phyloP scores from a whole-genome alignment of 164 flowering plant genomes.

The Protea cynaroides region DNA sequence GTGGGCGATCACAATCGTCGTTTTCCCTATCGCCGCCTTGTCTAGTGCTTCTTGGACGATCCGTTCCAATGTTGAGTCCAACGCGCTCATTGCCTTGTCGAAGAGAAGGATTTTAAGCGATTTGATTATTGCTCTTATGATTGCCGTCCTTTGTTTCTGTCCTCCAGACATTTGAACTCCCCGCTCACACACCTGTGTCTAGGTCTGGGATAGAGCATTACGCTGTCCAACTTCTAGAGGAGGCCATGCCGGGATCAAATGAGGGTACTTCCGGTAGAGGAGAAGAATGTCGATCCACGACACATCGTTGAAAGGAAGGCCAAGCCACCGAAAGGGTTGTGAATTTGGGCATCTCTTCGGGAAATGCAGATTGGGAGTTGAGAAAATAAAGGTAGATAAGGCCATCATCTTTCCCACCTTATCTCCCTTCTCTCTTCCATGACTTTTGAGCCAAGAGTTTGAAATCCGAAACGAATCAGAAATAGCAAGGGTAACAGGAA shows the following conservation, averaged over 20 bases:
- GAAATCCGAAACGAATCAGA: too few relatives aligned
- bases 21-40: conserved; percentile 62
- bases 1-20: conserved; percentile 78
- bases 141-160: not conserved
- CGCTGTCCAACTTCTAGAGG: too few relatives aligned
- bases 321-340: conserved; percentile 25
- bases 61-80: conserved; percentile 82
- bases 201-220: too few relatives aligned
- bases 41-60: conserved; percentile 78
- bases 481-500: too few relatives aligned
- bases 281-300: too few relatives aligned
- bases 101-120: conserved; percentile 63
- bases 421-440: not conserved
- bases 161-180: conserved; percentile 81
- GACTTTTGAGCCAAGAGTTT: not conserved
- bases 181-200: conserved; percentile 79
- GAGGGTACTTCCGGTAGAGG: too few relatives aligned
- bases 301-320: too few relatives aligned
- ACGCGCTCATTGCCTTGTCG: conserved; percentile 24
- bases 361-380: conserved; percentile 4
- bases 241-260: too few relatives aligned
- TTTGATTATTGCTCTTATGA: conserved; percentile 38
- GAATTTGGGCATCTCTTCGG: conserved; percentile 10
- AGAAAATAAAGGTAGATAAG: conserved; percentile 7
- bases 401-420: too few relatives aligned